These are phyloP conservation scores for Trifolium fragiferum DNA, from an alignment of 306 rosid genomes.

Conservation along the genomic window DNA sequence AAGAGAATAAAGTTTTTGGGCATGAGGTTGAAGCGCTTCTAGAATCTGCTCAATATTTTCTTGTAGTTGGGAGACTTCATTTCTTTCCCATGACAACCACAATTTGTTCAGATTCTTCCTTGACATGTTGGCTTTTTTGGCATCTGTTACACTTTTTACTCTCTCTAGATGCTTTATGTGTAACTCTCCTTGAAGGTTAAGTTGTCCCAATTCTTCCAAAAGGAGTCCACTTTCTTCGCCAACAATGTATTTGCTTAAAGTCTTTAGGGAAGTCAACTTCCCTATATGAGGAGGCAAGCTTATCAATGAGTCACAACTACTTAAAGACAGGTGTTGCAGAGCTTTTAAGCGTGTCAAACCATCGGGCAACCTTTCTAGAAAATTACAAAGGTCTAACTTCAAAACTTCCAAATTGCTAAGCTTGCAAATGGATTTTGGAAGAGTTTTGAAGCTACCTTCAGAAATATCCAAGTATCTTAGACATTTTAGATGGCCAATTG, in stretches of 20 bases:
- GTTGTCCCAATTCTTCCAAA: neutral
- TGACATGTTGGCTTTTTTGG: neutral
- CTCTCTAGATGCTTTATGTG: neutral
- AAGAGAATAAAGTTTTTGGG: neutral
- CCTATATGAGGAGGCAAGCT: neutral
- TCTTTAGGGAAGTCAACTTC: neutral
- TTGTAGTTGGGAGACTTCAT: neutral
- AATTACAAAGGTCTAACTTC: neutral
- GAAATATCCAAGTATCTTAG: slow-evolving; percentile 12
- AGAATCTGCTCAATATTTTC: neutral
- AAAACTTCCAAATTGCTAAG: neutral
- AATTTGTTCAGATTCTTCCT: neutral
- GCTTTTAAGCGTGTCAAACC: neutral
- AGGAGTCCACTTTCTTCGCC: neutral
- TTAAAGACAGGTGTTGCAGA: neutral
- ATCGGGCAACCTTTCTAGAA: neutral
- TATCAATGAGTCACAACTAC: neutral
- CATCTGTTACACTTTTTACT: neutral
- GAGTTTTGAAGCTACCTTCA: neutral
- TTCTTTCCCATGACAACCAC: neutral
- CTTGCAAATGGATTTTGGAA: neutral
- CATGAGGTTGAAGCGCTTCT: neutral
- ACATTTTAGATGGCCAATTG: neutral
- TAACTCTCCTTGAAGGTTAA: neutral
- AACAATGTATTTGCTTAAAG: neutral